Base-by-base conservation (phyloP, 2,329 filamentous ascomycete species). In the Tolypocladium guangdongense region DNA sequence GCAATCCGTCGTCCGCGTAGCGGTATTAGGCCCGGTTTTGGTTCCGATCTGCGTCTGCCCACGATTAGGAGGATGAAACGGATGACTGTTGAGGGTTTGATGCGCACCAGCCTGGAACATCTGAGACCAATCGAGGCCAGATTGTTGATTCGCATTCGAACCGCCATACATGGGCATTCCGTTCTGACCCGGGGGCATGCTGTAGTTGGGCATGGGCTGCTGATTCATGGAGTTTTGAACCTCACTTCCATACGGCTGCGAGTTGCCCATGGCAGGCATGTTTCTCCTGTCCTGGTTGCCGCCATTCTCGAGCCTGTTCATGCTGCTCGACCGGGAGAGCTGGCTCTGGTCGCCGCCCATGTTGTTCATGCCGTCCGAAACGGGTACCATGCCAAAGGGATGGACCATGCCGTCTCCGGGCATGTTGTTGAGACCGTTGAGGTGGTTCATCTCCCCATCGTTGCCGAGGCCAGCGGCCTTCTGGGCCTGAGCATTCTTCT, bases 61-160 rank as follows among this genome's bases (percentile, higher is more conserved):
- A 78, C 80, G 75, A 76, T 84, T 84, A 78, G 84, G 73, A 68
- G 77, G 50, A 53, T 52, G 55, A 57, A 59, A 54, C 73, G 72
- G 80, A 83, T 67, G 78, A 76, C 74, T 74, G 72, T 76, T 80
- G 75, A 80, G 78, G 70, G 77, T 75, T 71, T 82, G 75, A 71
- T 85, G 81, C 74, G 81, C 77, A 78, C 83, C 83, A 74, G 83
- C 71, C 74, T 84, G 85, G 75, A 88, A 88, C 82, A 90, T 87
- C 68, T 86, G 80, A 65, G 84, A 80, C 86, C 86, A 90, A 73
- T 89, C 86, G 74, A 86, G 74, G 74, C 78, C 71, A 67, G 77
- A 74, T 72, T 80, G 76, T 71, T 83, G 81, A 69, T 78, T 78
- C 70, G 77, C 72, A 71, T 78, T 79, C 62, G 80, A 78, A 66